Evolutionary conservation across 768 basidiomycete species (phyloP), one percentile per base, ranked within the genome.

Genomic region (Calocera cornea): DNA sequence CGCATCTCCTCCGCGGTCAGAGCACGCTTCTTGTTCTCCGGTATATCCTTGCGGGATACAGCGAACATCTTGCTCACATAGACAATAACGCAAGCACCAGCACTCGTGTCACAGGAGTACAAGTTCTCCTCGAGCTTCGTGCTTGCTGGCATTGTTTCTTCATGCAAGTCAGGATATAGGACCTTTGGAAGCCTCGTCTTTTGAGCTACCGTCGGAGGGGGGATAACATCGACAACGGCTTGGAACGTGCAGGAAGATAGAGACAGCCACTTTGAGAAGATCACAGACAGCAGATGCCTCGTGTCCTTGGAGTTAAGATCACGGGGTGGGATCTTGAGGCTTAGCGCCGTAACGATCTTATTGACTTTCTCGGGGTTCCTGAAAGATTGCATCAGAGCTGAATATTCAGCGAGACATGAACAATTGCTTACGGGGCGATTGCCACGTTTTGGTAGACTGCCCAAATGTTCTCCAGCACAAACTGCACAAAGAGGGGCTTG

Each of bases 21-120:
- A 19, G 83, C 79, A 71, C 81, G 87, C 73, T 85, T 85, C 77
- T 90, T 92, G 76, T 89, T 87, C 74, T 94, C 90, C 0, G 95
- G 95, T 27, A 99, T 79, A 63, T 94, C 89, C 66, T 84, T 84
- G 24, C 76, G 78, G n/a, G 86, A 78, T 0, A 97, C 88, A 0
- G 94, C 93, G 73, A 98, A 97, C 95, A 98, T 99, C 77, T 98
- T 99, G 82, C 92, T 95, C 60, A 97, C 89, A 76, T 94, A 97
- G 5, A 88, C 95, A 17, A 87, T 84, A 14, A 93, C 80, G 67
- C 78, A 84, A 0, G 88, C 86, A 5, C 81, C 80, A 1, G 82
- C 70, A 1, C 73, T 79, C 1, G 83, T 81, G 65, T 85, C 84
- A 47, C 93, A 90, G 0, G 83, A 75, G 77, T 87, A 97, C 17